Percentiles rank a stretch among this genome's conserved stretches.
phyloP scores from a whole-genome alignment of 495 filamentous ascomycete genomes.

The Aspergillus conjunctus region DNA sequence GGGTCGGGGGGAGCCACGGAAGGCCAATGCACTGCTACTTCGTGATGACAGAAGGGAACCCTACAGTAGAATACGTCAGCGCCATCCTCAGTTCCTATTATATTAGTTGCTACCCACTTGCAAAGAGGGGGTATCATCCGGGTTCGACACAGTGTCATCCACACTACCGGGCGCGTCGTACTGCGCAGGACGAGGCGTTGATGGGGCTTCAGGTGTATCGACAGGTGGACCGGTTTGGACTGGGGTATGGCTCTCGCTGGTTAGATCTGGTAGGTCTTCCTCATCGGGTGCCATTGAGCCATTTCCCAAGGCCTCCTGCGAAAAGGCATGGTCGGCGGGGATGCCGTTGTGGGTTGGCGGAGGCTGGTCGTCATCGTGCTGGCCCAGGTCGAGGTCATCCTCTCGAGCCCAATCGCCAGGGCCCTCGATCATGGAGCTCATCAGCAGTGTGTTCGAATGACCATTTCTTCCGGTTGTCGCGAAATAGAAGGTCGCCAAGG shows the following conservation, averaged over 20 bases:
- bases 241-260: constrained; percentile 26
- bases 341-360: constrained; percentile 30
- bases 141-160: constrained; percentile 64
- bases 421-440: constrained; percentile 56
- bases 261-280: constrained; percentile 35
- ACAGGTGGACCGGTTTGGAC: constrained; percentile 10
- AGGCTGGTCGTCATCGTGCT: constrained; percentile 33
- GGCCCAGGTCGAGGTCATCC: constrained; percentile 52
- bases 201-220: constrained; percentile 20
- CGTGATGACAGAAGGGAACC: constrained; percentile 80
- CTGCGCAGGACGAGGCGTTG: constrained; percentile 27
- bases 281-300: constrained; percentile 27
- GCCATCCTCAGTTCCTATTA: constrained; percentile 3
- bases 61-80: constrained; percentile 50
- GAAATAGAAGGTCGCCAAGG: constrained; percentile 1
- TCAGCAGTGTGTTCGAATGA: constrained; percentile 46
- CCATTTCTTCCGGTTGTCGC: constrained; percentile 40
- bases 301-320: constrained; percentile 13
- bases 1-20: constrained; percentile 50
- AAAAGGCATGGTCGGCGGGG: constrained; percentile 20
- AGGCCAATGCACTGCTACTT: constrained; percentile 61
- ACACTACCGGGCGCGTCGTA: constrained; percentile 35
- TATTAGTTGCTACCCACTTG: constrained; percentile 59
- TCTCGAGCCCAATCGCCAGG: constrained; percentile 48
- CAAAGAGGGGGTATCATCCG: constrained; percentile 87